Evolutionary conservation across 1,139 yeast species (phyloP).

Genomic region (Saccharomyces hybrid): DNA sequence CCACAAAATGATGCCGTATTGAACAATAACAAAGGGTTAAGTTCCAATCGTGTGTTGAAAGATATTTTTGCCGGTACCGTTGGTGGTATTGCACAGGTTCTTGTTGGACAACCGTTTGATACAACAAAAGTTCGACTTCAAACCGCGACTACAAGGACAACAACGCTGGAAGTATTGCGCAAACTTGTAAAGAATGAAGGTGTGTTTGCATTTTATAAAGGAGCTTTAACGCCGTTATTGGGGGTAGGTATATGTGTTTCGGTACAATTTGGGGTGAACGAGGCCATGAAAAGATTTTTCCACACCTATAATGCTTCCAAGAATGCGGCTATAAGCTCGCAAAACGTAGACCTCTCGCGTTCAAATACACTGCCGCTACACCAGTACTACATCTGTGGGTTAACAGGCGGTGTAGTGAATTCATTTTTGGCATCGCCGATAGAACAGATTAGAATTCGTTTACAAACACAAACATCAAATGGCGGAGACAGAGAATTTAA

Average conservation of each 20-base stretch:
- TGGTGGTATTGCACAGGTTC: conserved; percentile 86
- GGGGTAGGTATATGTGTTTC: conserved; percentile 95
- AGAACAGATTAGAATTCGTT: conserved; percentile 83
- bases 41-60: conserved; percentile 12
- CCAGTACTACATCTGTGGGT: conserved; percentile 75
- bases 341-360: neutral
- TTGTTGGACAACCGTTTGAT: conserved; percentile 88
- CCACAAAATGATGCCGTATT: conserved; percentile 4
- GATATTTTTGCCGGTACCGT: conserved; percentile 81
- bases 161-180: conserved; percentile 65
- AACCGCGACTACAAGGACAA: conserved; percentile 63
- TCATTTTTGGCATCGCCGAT: conserved; percentile 85
- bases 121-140: conserved; percentile 83
- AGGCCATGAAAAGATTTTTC: conserved; percentile 72
- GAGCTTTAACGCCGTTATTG: conserved; percentile 74
- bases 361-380: conserved; percentile 35
- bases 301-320: conserved; percentile 34
- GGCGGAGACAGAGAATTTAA: conserved; percentile 39
- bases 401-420: conserved; percentile 83
- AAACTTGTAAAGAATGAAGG: conserved; percentile 71
- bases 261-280: conserved; percentile 83
- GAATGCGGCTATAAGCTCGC: conserved; percentile 5
- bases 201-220: conserved; percentile 73
- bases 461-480: conserved; percentile 66
- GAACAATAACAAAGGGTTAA: neutral